phyloP scores from a whole-genome alignment of 1,139 yeast genomes.

The Yamadazyma triangularis region DNA sequence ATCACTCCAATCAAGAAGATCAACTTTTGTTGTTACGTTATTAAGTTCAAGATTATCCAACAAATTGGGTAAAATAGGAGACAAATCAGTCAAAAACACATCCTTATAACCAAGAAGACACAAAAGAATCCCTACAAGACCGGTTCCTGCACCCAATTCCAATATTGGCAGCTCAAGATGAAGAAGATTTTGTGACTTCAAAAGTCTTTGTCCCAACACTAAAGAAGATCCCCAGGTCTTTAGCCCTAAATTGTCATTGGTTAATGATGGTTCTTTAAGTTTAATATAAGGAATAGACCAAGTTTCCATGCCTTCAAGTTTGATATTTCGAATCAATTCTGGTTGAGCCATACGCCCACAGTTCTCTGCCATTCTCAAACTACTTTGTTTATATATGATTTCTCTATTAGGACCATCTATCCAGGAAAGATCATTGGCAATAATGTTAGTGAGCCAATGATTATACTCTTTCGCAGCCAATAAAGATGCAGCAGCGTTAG shows the following conservation, averaged over 20 bases:
- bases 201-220: constrained; percentile 56
- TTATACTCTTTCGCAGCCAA: constrained; percentile 27
- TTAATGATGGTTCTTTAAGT: constrained; percentile 78
- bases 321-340: constrained; percentile 50
- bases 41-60: constrained; percentile 54
- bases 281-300: constrained; percentile 23
- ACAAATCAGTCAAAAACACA: constrained; percentile 72
- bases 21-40: constrained; percentile 31
- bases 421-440: constrained; percentile 57
- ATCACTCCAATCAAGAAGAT: constrained; percentile 73
- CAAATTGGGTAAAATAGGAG: constrained; percentile 71
- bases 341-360: constrained; percentile 90
- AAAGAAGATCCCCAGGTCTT: constrained; percentile 96
- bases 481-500: constrained; percentile 23
- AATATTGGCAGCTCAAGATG: constrained; percentile 47
- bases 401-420: constrained; percentile 34
- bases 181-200: too few relatives aligned
- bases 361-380: constrained; percentile 68
- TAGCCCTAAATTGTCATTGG: constrained; percentile 82
- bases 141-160: constrained; percentile 94
- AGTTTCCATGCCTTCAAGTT: constrained; percentile 26
- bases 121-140: constrained; percentile 74
- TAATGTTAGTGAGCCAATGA: constrained; percentile 62
- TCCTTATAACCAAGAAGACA: constrained; percentile 43
- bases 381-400: constrained; percentile 48